Conservation (phyloP, 1,284 basidiomycete species). For the Puccinia polysora region DNA sequence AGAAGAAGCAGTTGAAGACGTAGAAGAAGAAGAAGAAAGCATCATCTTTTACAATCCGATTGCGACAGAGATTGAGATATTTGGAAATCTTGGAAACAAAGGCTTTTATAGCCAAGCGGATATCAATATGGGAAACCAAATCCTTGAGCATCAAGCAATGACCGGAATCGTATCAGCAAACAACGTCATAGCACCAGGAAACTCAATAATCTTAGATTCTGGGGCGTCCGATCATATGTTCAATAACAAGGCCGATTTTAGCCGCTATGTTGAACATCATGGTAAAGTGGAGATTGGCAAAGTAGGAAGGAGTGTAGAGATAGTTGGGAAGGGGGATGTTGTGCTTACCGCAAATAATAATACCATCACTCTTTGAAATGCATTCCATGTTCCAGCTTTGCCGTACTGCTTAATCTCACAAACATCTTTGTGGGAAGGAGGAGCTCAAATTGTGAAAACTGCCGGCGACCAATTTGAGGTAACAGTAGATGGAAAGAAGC, state of each 20-base stretch:
- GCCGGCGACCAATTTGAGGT: slow-evolving; percentile 4
- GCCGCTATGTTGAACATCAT: neutral
- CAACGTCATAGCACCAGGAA: too few species aligned
- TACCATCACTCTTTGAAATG: slow-evolving; percentile 9
- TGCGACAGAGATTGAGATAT: too few species aligned
- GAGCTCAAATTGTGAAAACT: neutral
- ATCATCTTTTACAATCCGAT: too few species aligned
- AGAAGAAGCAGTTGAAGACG: too few species aligned
- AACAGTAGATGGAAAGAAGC: neutral
- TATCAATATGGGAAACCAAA: too few species aligned
- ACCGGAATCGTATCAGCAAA: too few species aligned
- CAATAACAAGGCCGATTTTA: slow-evolving; percentile 10
- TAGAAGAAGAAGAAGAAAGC: too few species aligned
- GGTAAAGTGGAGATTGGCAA: slow-evolving; percentile 24
- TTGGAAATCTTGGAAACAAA: too few species aligned
- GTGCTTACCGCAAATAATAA: slow-evolving; percentile 2
- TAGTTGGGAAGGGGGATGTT: slow-evolving; percentile 20
- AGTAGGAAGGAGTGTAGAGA: slow-evolving; percentile 11
- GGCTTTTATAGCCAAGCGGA: too few species aligned
- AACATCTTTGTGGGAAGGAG: slow-evolving; percentile 10
- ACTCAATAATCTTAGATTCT: too few species aligned
- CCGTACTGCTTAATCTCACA: slow-evolving; percentile 23
- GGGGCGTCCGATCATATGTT: too few species aligned
- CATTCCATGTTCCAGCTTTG: slow-evolving; percentile 15
- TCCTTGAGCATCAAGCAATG: too few species aligned